Evolutionary conservation across 2,329 filamentous ascomycete genomes (phyloP).

Genomic region (Penicillium corylophilum): DNA sequence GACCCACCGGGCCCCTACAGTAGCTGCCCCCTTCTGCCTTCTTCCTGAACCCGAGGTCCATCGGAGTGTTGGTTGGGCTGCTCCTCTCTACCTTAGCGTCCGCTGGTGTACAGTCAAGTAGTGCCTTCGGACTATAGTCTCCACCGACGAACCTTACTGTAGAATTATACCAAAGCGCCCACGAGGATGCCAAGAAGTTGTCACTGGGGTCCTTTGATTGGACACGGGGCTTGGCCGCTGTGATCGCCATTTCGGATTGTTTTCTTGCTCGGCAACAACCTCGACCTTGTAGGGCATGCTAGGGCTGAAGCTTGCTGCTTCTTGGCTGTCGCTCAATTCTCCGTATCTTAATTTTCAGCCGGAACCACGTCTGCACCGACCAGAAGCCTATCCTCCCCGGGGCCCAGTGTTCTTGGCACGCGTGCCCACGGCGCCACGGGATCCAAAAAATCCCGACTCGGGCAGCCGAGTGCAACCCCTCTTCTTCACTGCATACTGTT

Average conservation of each 20-base stretch:
- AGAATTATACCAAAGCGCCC: not conserved
- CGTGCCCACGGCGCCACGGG: not conserved
- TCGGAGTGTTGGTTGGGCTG: not conserved
- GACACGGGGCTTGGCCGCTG: not conserved
- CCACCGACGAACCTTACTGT: slow-evolving; percentile 1
- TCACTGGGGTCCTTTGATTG: slow-evolving; percentile 4
- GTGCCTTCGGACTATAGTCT: not conserved
- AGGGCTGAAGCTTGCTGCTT: not conserved
- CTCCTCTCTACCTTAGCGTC: not conserved
- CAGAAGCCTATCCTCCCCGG: not conserved
- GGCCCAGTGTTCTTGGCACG: not conserved
- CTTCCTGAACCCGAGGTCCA: not conserved
- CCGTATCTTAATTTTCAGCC: not conserved
- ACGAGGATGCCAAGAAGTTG: slow-evolving; percentile 4
- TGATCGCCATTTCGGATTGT: slow-evolving; percentile 1
- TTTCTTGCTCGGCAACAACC: slow-evolving; percentile 1
- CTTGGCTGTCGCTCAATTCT: not conserved
- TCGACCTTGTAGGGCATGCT: not conserved
- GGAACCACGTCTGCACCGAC: not conserved
- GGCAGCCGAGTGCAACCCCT: slow-evolving; percentile 16
- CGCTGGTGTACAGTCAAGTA: not conserved
- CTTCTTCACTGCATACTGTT: slow-evolving; percentile 2
- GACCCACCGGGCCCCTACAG: slow-evolving; percentile 12
- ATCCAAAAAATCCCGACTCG: slow-evolving; percentile 13
- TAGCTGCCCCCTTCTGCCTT: not conserved